A percentile compares a stretch with the other conserved stretches of the same genome.
phyloP scores from a whole-genome alignment of 169 alveolate species.

The Toxoplasma gondii region DNA sequence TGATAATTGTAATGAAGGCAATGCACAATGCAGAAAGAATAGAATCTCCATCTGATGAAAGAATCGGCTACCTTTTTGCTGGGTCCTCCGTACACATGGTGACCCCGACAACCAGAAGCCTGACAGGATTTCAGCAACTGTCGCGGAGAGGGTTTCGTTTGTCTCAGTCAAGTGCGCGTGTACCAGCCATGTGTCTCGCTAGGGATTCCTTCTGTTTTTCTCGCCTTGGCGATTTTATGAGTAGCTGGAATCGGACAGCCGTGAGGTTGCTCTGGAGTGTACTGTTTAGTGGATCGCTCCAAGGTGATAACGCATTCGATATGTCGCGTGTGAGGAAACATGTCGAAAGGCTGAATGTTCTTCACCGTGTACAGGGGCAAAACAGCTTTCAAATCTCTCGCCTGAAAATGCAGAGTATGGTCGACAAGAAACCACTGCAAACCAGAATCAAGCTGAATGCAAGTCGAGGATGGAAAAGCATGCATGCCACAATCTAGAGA shows the following conservation, averaged over 20 bases:
- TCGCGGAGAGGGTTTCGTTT: no score
- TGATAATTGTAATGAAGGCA: no score
- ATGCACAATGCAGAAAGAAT: no score
- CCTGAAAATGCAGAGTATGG: background rate
- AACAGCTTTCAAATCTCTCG: background rate
- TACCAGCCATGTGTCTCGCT: no score
- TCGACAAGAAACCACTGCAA: background rate
- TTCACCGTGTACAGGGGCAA: background rate
- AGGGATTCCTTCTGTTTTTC: background rate
- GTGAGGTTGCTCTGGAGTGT: background rate
- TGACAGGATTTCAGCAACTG: no score
- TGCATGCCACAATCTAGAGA: no score
- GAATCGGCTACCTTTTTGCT: no score
- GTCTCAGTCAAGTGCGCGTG: no score
- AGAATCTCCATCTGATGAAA: no score
- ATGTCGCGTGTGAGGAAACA: conserved; percentile 32
- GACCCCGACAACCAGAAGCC: no score
- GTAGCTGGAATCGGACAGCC: background rate
- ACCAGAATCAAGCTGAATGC: background rate
- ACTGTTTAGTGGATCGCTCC: background rate
- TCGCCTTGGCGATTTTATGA: background rate
- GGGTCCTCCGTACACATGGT: no score
- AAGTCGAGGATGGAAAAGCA: no score
- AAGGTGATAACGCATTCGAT: conserved; percentile 11
- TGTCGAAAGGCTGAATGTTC: conserved; percentile 15